A percentile compares a stretch with the other conserved stretches of the same genome.
These are phyloP conservation scores for Termitomyces sp. DNA, from an alignment of 768 basidiomycete genomes.

Conservation along the genomic window DNA sequence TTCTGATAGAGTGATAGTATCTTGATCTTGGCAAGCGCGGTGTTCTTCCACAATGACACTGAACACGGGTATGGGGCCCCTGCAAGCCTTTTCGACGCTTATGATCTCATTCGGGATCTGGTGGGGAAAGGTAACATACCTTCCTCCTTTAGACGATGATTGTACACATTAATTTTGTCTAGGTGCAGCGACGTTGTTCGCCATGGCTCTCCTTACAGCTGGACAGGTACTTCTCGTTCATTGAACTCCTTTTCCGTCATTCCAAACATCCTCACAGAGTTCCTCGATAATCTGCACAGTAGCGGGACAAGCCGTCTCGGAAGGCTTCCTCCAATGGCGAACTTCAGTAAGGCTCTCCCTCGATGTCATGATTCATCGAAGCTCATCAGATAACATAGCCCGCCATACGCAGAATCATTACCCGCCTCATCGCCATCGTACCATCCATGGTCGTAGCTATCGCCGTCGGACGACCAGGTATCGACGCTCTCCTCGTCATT, in stretches of 20 bases:
- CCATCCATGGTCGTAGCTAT: slow-evolving; percentile 79
- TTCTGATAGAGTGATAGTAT: slow-evolving; percentile 41
- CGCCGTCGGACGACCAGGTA: slow-evolving; percentile 60
- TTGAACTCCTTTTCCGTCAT: neutral
- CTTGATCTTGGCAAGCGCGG: slow-evolving; percentile 74
- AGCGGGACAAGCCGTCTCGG: slow-evolving; percentile 84
- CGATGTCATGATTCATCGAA: neutral
- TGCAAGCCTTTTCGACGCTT: slow-evolving; percentile 12
- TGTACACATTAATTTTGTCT: neutral
- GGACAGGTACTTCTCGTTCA: slow-evolving; percentile 61
- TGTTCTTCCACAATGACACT: slow-evolving; percentile 55
- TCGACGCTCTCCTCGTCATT: slow-evolving; percentile 75
- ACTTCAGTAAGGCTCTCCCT: slow-evolving; percentile 49
- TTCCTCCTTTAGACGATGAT: neutral
- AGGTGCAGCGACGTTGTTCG: slow-evolving; percentile 86
- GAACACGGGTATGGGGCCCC: slow-evolving; percentile 11
- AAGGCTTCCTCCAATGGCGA: slow-evolving; percentile 86
- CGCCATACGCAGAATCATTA: slow-evolving; percentile 71
- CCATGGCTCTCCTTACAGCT: slow-evolving; percentile 75
- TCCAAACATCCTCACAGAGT: slow-evolving; percentile 32
- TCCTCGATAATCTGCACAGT: slow-evolving; percentile 87
- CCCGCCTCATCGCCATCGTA: slow-evolving; percentile 75
- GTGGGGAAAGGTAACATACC: slow-evolving; percentile 58
- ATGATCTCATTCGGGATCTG: slow-evolving; percentile 58
- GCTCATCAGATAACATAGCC: slow-evolving; percentile 39